phyloP scores from a whole-genome alignment of 1,284 basidiomycete genomes.

The Boletus sp. region DNA sequence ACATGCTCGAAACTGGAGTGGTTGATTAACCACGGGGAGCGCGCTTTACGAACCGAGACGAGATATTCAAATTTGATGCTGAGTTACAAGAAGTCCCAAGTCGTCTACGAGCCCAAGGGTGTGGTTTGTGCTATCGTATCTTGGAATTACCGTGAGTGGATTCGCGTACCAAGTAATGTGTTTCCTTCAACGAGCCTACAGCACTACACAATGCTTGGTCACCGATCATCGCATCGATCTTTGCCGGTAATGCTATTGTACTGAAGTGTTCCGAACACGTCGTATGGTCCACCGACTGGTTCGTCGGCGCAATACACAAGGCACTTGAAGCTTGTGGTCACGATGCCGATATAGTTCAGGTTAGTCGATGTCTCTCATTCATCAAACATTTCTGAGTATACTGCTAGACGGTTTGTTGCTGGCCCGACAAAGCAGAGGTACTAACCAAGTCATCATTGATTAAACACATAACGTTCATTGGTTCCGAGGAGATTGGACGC shows the following conservation, averaged over 20 bases:
- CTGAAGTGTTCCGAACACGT: conserved; percentile 94
- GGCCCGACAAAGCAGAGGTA: conserved; percentile 80
- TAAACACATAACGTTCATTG: conserved; percentile 87
- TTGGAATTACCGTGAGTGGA: conserved; percentile 82
- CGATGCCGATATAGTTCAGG: conserved; percentile 79
- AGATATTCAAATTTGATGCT: conserved; percentile 74
- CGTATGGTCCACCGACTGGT: conserved; percentile 84
- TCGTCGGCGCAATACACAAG: conserved; percentile 69
- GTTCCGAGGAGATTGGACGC: conserved; percentile 85
- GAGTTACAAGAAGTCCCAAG: conserved; percentile 80
- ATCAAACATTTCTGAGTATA: conserved; percentile 15
- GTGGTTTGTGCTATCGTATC: conserved; percentile 91
- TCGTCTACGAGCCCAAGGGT: conserved; percentile 91
- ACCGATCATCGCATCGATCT: conserved; percentile 86
- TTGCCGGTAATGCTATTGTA: conserved; percentile 87
- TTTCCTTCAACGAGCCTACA: conserved; percentile 29
- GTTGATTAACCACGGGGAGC: conserved; percentile 80
- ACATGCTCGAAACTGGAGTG: conserved; percentile 88
- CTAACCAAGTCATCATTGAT: conserved; percentile 79
- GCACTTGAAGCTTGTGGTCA: conserved; percentile 77
- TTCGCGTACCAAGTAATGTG: not conserved
- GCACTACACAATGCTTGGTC: conserved; percentile 92
- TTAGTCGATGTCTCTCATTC: conserved; percentile 24
- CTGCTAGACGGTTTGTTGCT: conserved; percentile 74
- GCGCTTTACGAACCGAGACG: conserved; percentile 64